Percentiles rank a stretch among this genome's conserved stretches.
phyloP scores from a whole-genome alignment of 106 monocot genomes.

The Phalaenopsis aphrodite region DNA sequence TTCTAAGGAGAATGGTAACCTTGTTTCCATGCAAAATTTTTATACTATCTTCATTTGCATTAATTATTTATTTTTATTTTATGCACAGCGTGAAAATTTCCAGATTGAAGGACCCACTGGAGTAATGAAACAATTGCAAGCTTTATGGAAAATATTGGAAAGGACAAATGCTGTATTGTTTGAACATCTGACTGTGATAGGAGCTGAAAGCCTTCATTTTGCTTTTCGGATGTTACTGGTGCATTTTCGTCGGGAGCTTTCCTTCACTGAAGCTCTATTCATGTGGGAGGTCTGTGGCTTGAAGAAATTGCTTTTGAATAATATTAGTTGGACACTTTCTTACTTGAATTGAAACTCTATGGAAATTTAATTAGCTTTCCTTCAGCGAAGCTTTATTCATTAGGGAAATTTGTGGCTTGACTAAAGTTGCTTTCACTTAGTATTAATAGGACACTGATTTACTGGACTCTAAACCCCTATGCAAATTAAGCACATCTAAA shows the following conservation, averaged over 20 bases:
- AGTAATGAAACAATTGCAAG: constrained; percentile 91
- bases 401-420: too few species aligned
- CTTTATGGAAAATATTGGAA: constrained; percentile 92
- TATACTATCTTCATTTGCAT: background rate
- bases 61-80: background rate
- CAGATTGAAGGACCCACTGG: constrained; percentile 95
- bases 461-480: background rate
- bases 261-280: constrained; percentile 73
- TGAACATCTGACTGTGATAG: constrained; percentile 79
- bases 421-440: background rate
- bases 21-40: background rate
- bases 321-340: background rate
- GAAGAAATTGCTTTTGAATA: background rate
- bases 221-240: constrained; percentile 86
- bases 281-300: constrained; percentile 94
- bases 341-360: background rate
- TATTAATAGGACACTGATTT: constrained; percentile 1
- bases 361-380: background rate
- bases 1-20: constrained; percentile 86
- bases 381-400: too few species aligned
- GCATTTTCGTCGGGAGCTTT: constrained; percentile 79
- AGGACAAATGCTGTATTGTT: constrained; percentile 78
- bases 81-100: constrained; percentile 87
- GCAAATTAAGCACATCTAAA: background rate
- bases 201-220: constrained; percentile 99